Percentiles rank a stretch among this genome's conserved stretches.
Evolutionary conservation across 1,139 yeast genomes (phyloP).

Genomic region (Magnusiomyces suaveolens): DNA sequence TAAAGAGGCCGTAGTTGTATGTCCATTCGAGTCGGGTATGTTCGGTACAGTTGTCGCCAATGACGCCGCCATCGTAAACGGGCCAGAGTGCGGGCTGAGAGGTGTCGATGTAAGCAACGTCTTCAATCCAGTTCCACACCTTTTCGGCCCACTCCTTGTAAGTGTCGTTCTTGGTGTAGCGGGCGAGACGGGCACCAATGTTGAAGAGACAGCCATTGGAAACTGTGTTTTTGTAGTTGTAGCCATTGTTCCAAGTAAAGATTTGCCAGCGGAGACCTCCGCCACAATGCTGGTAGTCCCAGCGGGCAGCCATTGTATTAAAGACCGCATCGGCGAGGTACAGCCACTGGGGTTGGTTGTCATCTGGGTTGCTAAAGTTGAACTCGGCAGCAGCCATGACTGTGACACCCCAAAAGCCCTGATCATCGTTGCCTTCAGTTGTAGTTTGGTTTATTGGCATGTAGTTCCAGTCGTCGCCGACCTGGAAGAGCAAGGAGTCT

Average conservation of each 20-base stretch:
- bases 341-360: slow-evolving; percentile 53
- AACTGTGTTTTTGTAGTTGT: slow-evolving; percentile 82
- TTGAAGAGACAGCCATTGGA: slow-evolving; percentile 87
- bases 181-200: slow-evolving; percentile 74
- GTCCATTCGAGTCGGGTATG: slow-evolving; percentile 67
- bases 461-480: slow-evolving; percentile 59
- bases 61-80: slow-evolving; percentile 71
- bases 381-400: slow-evolving; percentile 77
- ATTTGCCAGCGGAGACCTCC: slow-evolving; percentile 98
- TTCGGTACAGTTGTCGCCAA: slow-evolving; percentile 50
- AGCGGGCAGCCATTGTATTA: slow-evolving; percentile 80
- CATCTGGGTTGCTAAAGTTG: slow-evolving; percentile 58
- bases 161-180: slow-evolving; percentile 62
- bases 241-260: slow-evolving; percentile 89
- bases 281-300: slow-evolving; percentile 66
- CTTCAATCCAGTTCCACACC: slow-evolving; percentile 75
- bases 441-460: slow-evolving; percentile 67
- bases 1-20: slow-evolving; percentile 73
- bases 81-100: slow-evolving; percentile 28
- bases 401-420: slow-evolving; percentile 83
- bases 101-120: slow-evolving; percentile 47
- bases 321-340: slow-evolving; percentile 69
- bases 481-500: slow-evolving; percentile 53
- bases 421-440: slow-evolving; percentile 88
- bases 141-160: slow-evolving; percentile 73